Evolutionary conservation across 495 filamentous ascomycete genomes (phyloP).

Genomic region (Penicillium cataractarum): DNA sequence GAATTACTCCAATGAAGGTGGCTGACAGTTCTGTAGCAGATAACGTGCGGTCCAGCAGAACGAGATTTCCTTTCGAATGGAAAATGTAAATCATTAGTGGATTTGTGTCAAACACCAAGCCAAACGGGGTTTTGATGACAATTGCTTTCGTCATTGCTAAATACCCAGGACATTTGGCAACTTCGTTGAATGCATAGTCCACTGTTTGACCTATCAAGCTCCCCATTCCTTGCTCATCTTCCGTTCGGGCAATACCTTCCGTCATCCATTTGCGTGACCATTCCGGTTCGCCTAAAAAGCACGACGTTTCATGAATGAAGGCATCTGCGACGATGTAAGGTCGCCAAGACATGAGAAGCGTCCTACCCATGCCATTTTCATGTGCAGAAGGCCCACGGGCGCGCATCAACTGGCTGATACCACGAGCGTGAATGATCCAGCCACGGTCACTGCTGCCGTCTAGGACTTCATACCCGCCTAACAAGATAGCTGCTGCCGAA

Average conservation of each 20-base stretch:
- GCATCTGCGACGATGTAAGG: constrained; percentile 31
- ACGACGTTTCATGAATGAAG: constrained; percentile 21
- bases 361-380: constrained; percentile 27
- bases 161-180: constrained; percentile 7
- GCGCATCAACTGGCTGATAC: constrained; percentile 30
- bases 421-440: constrained; percentile 37
- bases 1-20: constrained; percentile 1
- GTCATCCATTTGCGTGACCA: constrained; percentile 25
- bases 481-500: constrained; percentile 27
- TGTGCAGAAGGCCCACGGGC: constrained; percentile 30
- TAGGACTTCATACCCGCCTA: constrained; percentile 34
- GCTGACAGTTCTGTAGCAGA: neutral
- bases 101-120: neutral
- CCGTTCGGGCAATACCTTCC: constrained; percentile 15
- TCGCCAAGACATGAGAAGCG: constrained; percentile 30
- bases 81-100: neutral
- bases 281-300: constrained; percentile 29
- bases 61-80: neutral
- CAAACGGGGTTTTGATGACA: neutral
- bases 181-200: constrained; percentile 2
- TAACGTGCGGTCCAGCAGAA: neutral
- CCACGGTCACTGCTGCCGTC: constrained; percentile 25
- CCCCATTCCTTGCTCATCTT: neutral
- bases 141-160: neutral
- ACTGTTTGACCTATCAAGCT: neutral